A percentile compares a stretch with the other conserved stretches of the same genome.
phyloP scores from a whole-genome alignment of 2,329 filamentous ascomycete species.

The Lachnellula suecica region DNA sequence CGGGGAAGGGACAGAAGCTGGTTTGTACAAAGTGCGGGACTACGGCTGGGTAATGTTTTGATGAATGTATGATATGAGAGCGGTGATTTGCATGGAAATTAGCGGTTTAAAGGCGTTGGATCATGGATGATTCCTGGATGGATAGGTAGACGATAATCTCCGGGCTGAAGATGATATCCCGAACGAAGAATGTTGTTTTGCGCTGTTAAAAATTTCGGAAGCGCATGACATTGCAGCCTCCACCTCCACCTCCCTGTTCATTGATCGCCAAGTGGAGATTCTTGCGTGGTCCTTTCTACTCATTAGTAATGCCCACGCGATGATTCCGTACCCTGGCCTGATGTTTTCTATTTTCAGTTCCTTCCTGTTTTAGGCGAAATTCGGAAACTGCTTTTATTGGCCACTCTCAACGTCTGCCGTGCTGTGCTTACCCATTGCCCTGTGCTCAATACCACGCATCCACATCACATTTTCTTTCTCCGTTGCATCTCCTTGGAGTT shows the following conservation, averaged over 20 bases:
- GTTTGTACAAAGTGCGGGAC: slow-evolving; percentile 59
- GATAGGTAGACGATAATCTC: no score
- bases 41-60: slow-evolving; percentile 19
- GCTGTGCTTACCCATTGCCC: not conserved
- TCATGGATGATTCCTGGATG: not conserved
- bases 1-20: slow-evolving; percentile 52
- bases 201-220: no score
- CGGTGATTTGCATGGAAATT: slow-evolving; percentile 4
- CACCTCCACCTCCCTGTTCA: not conserved
- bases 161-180: no score
- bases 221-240: not conserved
- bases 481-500: slow-evolving; percentile 1
- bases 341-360: not conserved
- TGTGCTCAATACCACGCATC: not conserved
- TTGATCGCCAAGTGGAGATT: not conserved
- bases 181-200: no score
- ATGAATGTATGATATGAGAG: not conserved
- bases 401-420: not conserved
- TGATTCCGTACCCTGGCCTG: not conserved
- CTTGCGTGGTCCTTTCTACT: not conserved
- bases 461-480: not conserved
- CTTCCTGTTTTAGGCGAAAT: not conserved
- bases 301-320: not conserved
- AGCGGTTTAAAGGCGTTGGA: not conserved
- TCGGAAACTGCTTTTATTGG: not conserved